Conservation (phyloP, 108 stramenopile species). For the Stephanodiscus triporus region DNA sequence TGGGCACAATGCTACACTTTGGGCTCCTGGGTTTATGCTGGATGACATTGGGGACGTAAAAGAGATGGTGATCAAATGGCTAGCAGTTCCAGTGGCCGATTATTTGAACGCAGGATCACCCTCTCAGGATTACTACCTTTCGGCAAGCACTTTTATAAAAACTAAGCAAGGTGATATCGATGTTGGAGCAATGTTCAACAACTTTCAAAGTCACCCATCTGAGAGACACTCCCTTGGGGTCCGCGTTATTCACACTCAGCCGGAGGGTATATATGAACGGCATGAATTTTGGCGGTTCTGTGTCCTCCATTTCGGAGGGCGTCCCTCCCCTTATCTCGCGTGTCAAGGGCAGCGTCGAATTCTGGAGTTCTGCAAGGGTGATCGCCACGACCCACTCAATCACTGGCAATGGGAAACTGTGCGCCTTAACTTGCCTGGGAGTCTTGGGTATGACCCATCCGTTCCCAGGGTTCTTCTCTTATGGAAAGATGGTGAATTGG, state of each 20-base stretch:
- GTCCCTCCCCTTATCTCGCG: too few relatives aligned
- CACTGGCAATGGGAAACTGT: constrained; percentile 13
- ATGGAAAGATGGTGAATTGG: constrained; percentile 39
- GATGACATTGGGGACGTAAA: too few relatives aligned
- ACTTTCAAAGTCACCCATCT: background rate
- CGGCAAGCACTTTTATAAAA: background rate
- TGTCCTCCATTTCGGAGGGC: too few relatives aligned
- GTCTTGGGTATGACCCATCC: constrained; percentile 38
- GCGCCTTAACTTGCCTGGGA: background rate
- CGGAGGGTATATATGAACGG: too few relatives aligned
- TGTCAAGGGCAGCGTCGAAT: constrained; percentile 13
- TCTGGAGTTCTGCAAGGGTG: constrained; percentile 17
- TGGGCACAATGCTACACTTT: too few relatives aligned
- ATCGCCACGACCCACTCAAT: background rate
- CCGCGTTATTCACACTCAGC: background rate
- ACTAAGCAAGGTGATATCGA: background rate
- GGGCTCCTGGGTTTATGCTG: too few relatives aligned
- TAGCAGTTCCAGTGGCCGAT: constrained; percentile 1
- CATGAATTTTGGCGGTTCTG: too few relatives aligned
- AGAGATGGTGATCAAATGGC: too few relatives aligned
- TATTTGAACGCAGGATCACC: constrained; percentile 19
- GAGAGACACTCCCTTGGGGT: background rate
- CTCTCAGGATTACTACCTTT: background rate
- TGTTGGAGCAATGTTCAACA: too few relatives aligned
- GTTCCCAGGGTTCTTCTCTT: constrained; percentile 38